Conservation (phyloP, 441 rosid genomes). For the Omphalea diandra region DNA sequence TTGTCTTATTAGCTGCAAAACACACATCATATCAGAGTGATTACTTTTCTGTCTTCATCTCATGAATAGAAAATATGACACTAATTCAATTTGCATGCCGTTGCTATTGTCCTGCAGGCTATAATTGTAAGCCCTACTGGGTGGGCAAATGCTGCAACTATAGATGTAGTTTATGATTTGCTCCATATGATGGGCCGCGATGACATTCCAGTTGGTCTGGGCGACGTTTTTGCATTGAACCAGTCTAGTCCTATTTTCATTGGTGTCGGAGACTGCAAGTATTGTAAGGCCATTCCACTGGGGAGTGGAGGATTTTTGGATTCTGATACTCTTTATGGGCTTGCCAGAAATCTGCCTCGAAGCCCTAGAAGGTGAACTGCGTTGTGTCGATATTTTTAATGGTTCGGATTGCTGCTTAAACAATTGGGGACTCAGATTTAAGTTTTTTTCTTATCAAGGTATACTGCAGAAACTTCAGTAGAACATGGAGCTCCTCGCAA, state of each 20-base stretch:
- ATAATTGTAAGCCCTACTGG: conserved; percentile 82
- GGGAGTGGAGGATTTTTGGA: conserved; percentile 86
- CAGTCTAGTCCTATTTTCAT: conserved; percentile 51
- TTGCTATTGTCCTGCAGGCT: conserved; percentile 45
- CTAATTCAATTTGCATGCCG: no score
- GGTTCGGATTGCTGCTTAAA: not conserved
- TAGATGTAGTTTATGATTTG: conserved; percentile 77
- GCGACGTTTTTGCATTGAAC: conserved; percentile 57
- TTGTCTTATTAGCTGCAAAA: not conserved
- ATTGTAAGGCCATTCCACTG: conserved; percentile 64
- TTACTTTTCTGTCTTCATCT: no score
- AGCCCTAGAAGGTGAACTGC: conserved; percentile 74
- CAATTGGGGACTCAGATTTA: not conserved
- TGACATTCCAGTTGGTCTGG: conserved; percentile 80
- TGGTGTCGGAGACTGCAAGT: conserved; percentile 75
- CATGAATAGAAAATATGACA: no score
- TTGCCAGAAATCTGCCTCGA: conserved; percentile 70
- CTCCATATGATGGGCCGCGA: conserved; percentile 99
- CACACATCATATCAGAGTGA: not conserved
- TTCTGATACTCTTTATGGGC: conserved; percentile 87
- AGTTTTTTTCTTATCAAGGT: conserved; percentile 39
- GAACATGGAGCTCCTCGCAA: conserved; percentile 62
- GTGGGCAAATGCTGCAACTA: conserved; percentile 95
- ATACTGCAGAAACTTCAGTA: conserved; percentile 68
- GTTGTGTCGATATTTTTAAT: not conserved